Percentiles rank a stretch among this genome's conserved stretches.
Conservation (phyloP, 2,329 filamentous ascomycete genomes). For the Talaromyces marneffei region DNA sequence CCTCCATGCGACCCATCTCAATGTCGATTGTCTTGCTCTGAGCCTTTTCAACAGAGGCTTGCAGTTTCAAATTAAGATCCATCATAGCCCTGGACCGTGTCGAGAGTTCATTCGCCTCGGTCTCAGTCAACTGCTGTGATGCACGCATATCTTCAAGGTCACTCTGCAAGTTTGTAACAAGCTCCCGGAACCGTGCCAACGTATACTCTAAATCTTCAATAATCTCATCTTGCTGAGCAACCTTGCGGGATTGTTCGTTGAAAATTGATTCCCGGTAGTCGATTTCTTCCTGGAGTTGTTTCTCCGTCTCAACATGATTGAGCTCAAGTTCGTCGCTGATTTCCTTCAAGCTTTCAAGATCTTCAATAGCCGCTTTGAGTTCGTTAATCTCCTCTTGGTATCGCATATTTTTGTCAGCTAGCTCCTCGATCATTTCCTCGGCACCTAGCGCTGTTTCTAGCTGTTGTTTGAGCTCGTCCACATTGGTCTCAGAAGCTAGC, state of each 20-base stretch:
- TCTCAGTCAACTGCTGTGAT: slow-evolving; percentile 85
- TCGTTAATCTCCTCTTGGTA: slow-evolving; percentile 80
- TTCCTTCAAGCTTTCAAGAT: slow-evolving; percentile 83
- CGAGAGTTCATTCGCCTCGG: slow-evolving; percentile 84
- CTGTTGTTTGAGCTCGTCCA: slow-evolving; percentile 84
- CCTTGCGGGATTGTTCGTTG: slow-evolving; percentile 69
- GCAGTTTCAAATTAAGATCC: slow-evolving; percentile 91
- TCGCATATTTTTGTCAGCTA: slow-evolving; percentile 79
- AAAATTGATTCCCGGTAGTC: slow-evolving; percentile 82
- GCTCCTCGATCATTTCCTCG: slow-evolving; percentile 89
- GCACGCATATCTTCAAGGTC: slow-evolving; percentile 89
- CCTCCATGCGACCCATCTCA: slow-evolving; percentile 78
- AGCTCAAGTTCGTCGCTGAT: slow-evolving; percentile 91
- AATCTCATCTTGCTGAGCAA: slow-evolving; percentile 68
- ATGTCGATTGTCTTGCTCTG: slow-evolving; percentile 93
- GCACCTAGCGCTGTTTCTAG: slow-evolving; percentile 81
- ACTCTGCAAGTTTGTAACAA: slow-evolving; percentile 77
- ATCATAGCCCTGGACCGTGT: slow-evolving; percentile 88
- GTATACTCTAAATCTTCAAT: slow-evolving; percentile 89
- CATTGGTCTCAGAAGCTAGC: slow-evolving; percentile 62
- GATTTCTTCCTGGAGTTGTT: slow-evolving; percentile 88
- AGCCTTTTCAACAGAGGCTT: slow-evolving; percentile 81
- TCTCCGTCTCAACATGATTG: slow-evolving; percentile 88
- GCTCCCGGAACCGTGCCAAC: slow-evolving; percentile 77
- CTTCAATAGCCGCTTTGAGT: slow-evolving; percentile 72